Percentiles rank a stretch among this genome's conserved stretches.
phyloP scores from a whole-genome alignment of 1,284 basidiomycete genomes.

The Fereydounia khargensis region DNA sequence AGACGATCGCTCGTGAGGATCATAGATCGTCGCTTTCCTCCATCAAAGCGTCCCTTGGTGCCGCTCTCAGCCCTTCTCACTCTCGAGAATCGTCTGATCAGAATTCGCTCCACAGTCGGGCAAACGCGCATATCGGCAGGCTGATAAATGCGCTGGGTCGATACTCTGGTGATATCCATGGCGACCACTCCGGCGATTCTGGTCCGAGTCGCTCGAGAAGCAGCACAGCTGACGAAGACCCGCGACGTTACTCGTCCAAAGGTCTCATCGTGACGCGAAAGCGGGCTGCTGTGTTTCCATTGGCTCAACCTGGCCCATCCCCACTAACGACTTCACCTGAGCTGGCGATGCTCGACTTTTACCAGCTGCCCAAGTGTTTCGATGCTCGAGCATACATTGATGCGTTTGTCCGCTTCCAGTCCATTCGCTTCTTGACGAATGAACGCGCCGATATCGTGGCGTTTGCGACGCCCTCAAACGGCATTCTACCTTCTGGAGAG shows the following conservation, averaged over 20 bases:
- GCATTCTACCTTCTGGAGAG: conserved; percentile 24
- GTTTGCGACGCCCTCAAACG: conserved; percentile 25
- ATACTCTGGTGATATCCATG: no score
- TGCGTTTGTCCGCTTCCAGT: conserved; percentile 24
- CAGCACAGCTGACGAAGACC: no score
- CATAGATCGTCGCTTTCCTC: not conserved
- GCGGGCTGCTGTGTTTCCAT: conserved; percentile 6
- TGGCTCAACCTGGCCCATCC: conserved; percentile 2
- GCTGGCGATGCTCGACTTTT: conserved; percentile 28
- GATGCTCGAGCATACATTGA: conserved; percentile 10
- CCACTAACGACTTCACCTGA: conserved; percentile 34
- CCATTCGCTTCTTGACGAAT: conserved; percentile 23
- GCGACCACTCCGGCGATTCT: no score
- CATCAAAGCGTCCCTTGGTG: not conserved
- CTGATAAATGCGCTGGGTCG: not conserved
- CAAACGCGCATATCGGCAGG: not conserved
- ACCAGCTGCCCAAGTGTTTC: conserved; percentile 8
- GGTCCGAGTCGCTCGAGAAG: no score
- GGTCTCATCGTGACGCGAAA: not conserved
- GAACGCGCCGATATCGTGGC: conserved; percentile 17
- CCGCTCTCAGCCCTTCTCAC: not conserved
- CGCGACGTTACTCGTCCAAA: no score
- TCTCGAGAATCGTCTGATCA: not conserved
- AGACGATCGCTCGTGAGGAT: not conserved
- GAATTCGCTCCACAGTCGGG: not conserved